phyloP scores from a whole-genome alignment of 257 asterid genomes.

The Nicotiana noctiflora region DNA sequence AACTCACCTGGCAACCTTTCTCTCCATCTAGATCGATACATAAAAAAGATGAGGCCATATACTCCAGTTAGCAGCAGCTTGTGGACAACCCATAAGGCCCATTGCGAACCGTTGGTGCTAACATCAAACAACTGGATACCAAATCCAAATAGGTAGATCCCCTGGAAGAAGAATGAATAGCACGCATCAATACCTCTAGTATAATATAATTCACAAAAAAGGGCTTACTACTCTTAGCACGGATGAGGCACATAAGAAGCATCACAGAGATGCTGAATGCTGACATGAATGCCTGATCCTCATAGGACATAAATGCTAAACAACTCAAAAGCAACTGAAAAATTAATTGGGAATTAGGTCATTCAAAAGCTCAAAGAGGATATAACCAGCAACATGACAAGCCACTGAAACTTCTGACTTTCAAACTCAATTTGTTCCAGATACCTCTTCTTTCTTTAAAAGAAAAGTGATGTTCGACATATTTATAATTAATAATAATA shows the following conservation, averaged over 20 bases:
- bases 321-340: neutral
- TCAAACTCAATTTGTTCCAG: neutral
- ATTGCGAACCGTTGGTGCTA: constrained; percentile 14
- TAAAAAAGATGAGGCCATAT: constrained; percentile 33
- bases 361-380: neutral
- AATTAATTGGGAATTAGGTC: neutral
- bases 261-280: neutral
- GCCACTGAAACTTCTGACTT: neutral
- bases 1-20: constrained; percentile 40
- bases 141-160: constrained; percentile 33
- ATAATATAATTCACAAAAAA: neutral
- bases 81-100: constrained; percentile 46
- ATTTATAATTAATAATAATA: neutral
- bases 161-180: constrained; percentile 18
- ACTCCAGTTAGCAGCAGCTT: constrained; percentile 33
- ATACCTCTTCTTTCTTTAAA: neutral
- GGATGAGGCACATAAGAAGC: neutral
- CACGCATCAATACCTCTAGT: neutral
- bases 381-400: neutral
- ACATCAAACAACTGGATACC: constrained; percentile 25
- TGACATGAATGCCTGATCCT: neutral
- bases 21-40: constrained; percentile 34
- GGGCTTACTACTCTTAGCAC: neutral
- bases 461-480: neutral
- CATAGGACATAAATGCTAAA: neutral